A percentile compares a stretch with the other conserved stretches of the same genome.
phyloP scores from a whole-genome alignment of 106 monocot genomes.

The Allium fistulosum region DNA sequence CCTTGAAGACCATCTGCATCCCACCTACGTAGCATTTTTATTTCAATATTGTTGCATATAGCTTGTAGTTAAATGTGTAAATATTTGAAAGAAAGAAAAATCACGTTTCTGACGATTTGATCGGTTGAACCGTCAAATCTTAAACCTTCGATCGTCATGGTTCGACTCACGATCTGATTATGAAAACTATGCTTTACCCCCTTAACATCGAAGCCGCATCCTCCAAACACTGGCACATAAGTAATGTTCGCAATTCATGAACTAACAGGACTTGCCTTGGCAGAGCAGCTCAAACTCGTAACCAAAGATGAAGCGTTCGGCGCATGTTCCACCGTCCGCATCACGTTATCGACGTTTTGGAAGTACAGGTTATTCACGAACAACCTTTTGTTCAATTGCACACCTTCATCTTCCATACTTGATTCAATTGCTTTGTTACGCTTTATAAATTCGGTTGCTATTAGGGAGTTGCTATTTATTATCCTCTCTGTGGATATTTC shows the following conservation, averaged over 20 bases:
- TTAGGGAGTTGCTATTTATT: slow-evolving; percentile 66
- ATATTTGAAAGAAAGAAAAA: no score
- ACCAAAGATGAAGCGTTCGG: slow-evolving; percentile 32
- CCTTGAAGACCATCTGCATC: no score
- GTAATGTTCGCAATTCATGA: slow-evolving; percentile 61
- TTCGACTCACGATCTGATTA: no score
- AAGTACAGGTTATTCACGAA: not conserved
- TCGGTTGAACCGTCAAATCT: no score
- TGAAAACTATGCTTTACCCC: no score
- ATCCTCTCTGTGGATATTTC: slow-evolving; percentile 92
- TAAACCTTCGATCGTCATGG: no score
- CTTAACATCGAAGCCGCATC: slow-evolving; percentile 29
- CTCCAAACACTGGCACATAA: slow-evolving; percentile 63
- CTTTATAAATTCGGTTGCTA: slow-evolving; percentile 60
- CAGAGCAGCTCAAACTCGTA: slow-evolving; percentile 33
- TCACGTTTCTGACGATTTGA: no score
- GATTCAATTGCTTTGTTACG: slow-evolving; percentile 31
- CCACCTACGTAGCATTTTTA: no score
- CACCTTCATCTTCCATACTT: not conserved
- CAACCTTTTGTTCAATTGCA: not conserved
- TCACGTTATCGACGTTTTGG: slow-evolving; percentile 7
- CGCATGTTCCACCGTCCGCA: slow-evolving; percentile 9
- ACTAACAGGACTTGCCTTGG: slow-evolving; percentile 58
- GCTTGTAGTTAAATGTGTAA: no score
- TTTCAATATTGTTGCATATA: no score